Evolutionary conservation across 805 yeast species (phyloP), one percentile per base, ranked within the genome.

Genomic region (Candida michaelii): DNA sequence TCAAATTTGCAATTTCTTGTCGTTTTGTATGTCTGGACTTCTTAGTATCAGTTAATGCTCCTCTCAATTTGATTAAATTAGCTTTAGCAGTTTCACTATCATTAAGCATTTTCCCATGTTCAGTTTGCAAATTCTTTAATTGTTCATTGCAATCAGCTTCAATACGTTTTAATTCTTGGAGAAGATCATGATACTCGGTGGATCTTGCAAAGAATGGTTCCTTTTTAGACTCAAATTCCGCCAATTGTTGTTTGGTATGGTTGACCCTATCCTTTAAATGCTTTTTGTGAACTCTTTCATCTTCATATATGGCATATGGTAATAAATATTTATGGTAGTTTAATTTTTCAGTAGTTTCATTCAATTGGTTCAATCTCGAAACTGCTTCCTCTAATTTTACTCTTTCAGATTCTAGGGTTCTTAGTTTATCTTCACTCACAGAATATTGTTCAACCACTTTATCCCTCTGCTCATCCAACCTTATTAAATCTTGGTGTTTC

Each of bases 401-500:
- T 46, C 66, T 71, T 36, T 71, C 73, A 6, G 51, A 53, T 4
- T 55, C 49, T 27, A 79, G 59, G 9, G 55, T 50, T 3, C 55
- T 52, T 15, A 77, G 54, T 30, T 59, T 63, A 3, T 44, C 43
- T 27, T 58, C 60, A 3, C 63, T 40, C 13, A 61, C 60, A 0
- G 50, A 52, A 12, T 75, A 54, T 5, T 59, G 52, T 14, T 54
- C 54, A 1, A 46, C 42, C 13, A 63, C 54, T 7, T 52, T 58
- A 36, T 60, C 64, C 39, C 66, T 55, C 10, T 58, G 56, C 5
- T 50, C 58, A 50, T 86, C 88, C 10, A 78, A 63, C 4, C 60
- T 60, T 24, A 76, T 80, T 36, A 91, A 68, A 21, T 65, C 53
- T 27, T 77, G 73, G 53, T 91, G 95, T 38, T 71, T 72, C 2